These are phyloP conservation scores for Diaporthe batatas DNA, from an alignment of 2,329 filamentous ascomycete genomes.

Conservation along the genomic window DNA sequence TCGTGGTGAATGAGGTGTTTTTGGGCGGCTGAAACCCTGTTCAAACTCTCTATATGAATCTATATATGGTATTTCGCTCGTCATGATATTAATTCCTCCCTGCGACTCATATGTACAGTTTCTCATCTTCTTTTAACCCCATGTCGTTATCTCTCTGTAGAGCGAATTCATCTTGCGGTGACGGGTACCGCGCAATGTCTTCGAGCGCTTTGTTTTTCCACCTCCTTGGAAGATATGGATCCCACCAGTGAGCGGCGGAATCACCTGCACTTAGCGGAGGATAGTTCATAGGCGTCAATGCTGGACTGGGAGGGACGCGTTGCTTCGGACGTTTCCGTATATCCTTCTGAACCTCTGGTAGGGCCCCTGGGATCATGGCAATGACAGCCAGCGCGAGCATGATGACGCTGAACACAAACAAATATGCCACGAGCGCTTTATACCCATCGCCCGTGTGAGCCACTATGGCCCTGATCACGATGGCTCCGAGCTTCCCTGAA, in stretches of 20 bases:
- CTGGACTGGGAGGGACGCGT: background rate
- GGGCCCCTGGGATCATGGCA: constrained; percentile 9
- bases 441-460: constrained; percentile 8
- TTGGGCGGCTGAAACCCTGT: background rate
- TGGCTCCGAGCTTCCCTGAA: constrained; percentile 49
- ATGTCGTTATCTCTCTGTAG: constrained; percentile 22
- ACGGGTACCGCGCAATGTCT: constrained; percentile 31
- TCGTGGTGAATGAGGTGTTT: background rate
- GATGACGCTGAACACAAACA: constrained; percentile 33
- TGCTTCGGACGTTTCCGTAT: background rate
- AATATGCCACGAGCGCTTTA: background rate
- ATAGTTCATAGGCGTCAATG: background rate
- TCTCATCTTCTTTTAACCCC: background rate
- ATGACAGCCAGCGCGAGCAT: constrained; percentile 22
- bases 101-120: too few species aligned
- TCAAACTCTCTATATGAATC: background rate
- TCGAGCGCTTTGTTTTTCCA: constrained; percentile 34
- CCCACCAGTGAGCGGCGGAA: background rate
- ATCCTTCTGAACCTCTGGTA: constrained; percentile 33
- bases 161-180: constrained; percentile 21
- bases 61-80: background rate
- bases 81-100: background rate
- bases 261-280: background rate
- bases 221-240: background rate
- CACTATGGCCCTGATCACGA: constrained; percentile 43